phyloP scores from a whole-genome alignment of 352 stramenopile genomes.

The Globisporangium barbulae region DNA sequence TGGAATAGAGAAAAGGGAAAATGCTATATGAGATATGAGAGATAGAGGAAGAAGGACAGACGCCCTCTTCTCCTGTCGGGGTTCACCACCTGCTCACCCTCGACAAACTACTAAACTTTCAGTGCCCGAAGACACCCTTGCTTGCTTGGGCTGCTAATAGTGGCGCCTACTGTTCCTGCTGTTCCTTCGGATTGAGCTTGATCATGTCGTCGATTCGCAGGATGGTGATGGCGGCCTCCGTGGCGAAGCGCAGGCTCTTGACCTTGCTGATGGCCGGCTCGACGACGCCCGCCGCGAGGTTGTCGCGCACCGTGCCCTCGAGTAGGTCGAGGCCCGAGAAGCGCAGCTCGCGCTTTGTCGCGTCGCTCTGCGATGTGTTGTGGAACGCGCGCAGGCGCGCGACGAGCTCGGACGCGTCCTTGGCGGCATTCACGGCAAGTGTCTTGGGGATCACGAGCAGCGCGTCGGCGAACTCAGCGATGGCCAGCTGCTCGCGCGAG shows the following conservation, averaged over 20 bases:
- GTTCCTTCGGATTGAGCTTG: slow-evolving; percentile 92
- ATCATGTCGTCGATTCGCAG: slow-evolving; percentile 99
- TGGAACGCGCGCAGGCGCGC: slow-evolving; percentile 96
- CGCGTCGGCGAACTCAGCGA: slow-evolving; percentile 97
- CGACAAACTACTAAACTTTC: slow-evolving; percentile 9
- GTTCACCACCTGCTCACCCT: slow-evolving; percentile 3
- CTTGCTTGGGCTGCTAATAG: slow-evolving; percentile 8
- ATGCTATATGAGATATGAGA: slow-evolving; percentile 28
- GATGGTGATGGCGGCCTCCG: slow-evolving; percentile 99
- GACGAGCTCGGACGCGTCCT: slow-evolving; percentile 98
- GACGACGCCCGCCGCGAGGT: slow-evolving; percentile 96
- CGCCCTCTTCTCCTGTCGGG: slow-evolving; percentile 17
- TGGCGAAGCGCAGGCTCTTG: slow-evolving; percentile 99
- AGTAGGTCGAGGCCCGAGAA: slow-evolving; percentile 96
- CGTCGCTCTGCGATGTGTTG: slow-evolving; percentile 93
- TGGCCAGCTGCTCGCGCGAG: slow-evolving; percentile 97
- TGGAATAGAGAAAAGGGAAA: slow-evolving; percentile 10
- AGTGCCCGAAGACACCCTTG: background rate
- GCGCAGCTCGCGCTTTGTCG: slow-evolving; percentile 67
- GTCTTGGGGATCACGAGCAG: slow-evolving; percentile 90
- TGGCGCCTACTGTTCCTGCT: slow-evolving; percentile 62
- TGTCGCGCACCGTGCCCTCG: slow-evolving; percentile 94
- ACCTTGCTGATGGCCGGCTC: slow-evolving; percentile 99
- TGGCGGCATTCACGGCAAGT: slow-evolving; percentile 98
- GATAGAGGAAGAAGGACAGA: slow-evolving; percentile 25